Base-by-base conservation (phyloP, 179 eudicot species). In the Amaranthus tricolor region DNA sequence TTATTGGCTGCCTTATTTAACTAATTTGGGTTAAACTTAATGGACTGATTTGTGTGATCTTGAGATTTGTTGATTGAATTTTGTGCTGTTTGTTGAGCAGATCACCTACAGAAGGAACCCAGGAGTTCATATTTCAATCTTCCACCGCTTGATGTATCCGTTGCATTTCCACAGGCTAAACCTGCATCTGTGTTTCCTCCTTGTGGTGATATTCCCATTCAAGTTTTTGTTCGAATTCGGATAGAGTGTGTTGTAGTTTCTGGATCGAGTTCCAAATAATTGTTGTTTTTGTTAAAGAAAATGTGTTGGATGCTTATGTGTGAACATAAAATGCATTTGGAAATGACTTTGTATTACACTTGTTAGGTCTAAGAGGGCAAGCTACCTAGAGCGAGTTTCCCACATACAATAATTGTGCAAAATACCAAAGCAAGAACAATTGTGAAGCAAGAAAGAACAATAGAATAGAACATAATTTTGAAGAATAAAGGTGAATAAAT, bases 81-180 rank as follows among this genome's bases (percentile, higher is more conserved):
- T 21, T 31, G 31, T 50, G 49, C 24, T 74, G n/a, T 66, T 68
- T 62, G 49, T 20, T 16, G 24, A 56, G 71, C 75, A 94, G 98
- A 83, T 82, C 80, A 82, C 75, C 66, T 69, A 72, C 31, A 59
- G 62, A 87, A 85, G 77, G 89, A 82, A 62, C 89, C 56, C 15
- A 84, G 74, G 81, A 85, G 85, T 68, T 83, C 87, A 20, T 88
- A 90, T 76, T 87, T 86, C 79, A 74, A 86, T 82, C 75, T 86
- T 58, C 97, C 98, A 56, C 82, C 96, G n/a, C 85, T 94, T 76
- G 96, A 92, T 81, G 80, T 94, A 48, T 90, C 96, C n/a, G 56
- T 76, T 65, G 97, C 98, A 55, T 94, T 94, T 80, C 98, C 98
- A 6, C 98, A 94, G 82, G 98, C 98, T 60, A 92, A 96, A 63